A percentile compares a stretch with the other conserved stretches of the same genome.
Conservation (phyloP, 2,329 filamentous ascomycete species). For the Hypocreales sp. region DNA sequence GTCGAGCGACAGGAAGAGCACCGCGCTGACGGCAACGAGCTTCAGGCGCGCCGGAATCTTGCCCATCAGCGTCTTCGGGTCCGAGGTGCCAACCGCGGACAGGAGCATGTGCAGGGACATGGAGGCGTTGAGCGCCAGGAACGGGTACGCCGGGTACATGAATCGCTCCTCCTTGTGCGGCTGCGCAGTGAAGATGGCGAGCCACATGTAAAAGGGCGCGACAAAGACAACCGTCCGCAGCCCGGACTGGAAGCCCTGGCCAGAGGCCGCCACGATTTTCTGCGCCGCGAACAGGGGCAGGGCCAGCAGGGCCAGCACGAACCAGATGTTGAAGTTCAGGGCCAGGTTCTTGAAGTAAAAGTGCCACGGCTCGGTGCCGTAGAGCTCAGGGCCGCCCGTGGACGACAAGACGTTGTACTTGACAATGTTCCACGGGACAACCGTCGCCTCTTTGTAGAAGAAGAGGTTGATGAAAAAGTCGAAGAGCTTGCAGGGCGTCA, state of each 20-base stretch:
- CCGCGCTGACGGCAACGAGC: slow-evolving; percentile 41
- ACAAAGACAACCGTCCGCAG: slow-evolving; percentile 66
- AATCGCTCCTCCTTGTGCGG: slow-evolving; percentile 97
- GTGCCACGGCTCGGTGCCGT: slow-evolving; percentile 91
- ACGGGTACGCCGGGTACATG: slow-evolving; percentile 95
- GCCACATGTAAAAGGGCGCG: slow-evolving; percentile 85
- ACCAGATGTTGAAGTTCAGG: slow-evolving; percentile 94
- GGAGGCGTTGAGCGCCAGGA: slow-evolving; percentile 76
- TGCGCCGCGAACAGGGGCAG: slow-evolving; percentile 65
- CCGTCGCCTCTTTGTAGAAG: slow-evolving; percentile 65
- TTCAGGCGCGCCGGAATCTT: slow-evolving; percentile 66
- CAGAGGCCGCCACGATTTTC: slow-evolving; percentile 45
- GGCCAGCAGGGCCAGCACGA: slow-evolving; percentile 59
- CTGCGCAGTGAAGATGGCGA: slow-evolving; percentile 78
- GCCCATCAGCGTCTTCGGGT: slow-evolving; percentile 50
- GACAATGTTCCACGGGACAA: slow-evolving; percentile 86
- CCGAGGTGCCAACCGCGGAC: slow-evolving; percentile 53
- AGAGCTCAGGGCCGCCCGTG: slow-evolving; percentile 73
- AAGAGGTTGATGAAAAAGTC: slow-evolving; percentile 64
- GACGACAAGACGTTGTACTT: slow-evolving; percentile 87
- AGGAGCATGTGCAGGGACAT: slow-evolving; percentile 71
- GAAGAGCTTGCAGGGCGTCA: slow-evolving; percentile 45
- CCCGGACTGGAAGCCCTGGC: slow-evolving; percentile 50
- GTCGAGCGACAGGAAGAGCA: slow-evolving; percentile 48
- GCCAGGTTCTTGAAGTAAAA: slow-evolving; percentile 87